Evolutionary conservation across 345 rosid species (phyloP).

Genomic region (Lumnitzera littorea): DNA sequence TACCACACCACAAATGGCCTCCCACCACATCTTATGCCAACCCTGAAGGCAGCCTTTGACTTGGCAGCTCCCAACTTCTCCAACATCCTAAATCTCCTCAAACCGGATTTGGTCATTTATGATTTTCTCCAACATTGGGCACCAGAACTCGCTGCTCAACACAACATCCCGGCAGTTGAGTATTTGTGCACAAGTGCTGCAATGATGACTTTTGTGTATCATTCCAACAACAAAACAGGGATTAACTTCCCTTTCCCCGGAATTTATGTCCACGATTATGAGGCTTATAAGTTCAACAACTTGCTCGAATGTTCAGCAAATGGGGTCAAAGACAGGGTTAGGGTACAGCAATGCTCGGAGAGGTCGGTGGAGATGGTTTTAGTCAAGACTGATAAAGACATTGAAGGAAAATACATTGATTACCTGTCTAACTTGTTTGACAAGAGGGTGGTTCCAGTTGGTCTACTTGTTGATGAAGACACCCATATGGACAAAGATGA

Average conservation of each 20-base stretch:
- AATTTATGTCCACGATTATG: conserved; percentile 2
- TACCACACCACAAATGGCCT: conserved; percentile 36
- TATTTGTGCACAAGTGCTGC: conserved; percentile 11
- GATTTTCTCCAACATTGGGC: conserved; percentile 39
- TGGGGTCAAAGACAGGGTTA: conserved; percentile 1
- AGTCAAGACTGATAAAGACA: conserved; percentile 21
- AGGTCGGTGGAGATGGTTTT: conserved; percentile 10
- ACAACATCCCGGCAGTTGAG: conserved; percentile 17
- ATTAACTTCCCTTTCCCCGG: conserved; percentile 13
- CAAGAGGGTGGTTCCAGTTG: conserved; percentile 25
- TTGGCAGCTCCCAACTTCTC: conserved; percentile 16
- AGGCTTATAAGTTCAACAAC: not conserved
- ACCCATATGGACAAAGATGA: not conserved
- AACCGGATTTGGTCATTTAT: conserved; percentile 24
- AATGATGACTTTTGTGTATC: not conserved
- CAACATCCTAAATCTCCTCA: conserved; percentile 7
- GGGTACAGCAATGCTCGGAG: conserved; percentile 6
- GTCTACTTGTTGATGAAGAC: conserved; percentile 24
- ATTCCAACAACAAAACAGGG: not conserved
- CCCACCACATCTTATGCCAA: conserved; percentile 23
- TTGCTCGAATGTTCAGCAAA: not conserved
- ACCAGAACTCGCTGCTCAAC: conserved; percentile 1
- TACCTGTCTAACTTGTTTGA: conserved; percentile 10
- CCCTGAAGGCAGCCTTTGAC: conserved; percentile 28
- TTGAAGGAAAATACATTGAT: conserved; percentile 30